A percentile compares a stretch with the other conserved stretches of the same genome.
Conservation (phyloP, 495 filamentous ascomycete genomes). For the Aspergillus affinis region DNA sequence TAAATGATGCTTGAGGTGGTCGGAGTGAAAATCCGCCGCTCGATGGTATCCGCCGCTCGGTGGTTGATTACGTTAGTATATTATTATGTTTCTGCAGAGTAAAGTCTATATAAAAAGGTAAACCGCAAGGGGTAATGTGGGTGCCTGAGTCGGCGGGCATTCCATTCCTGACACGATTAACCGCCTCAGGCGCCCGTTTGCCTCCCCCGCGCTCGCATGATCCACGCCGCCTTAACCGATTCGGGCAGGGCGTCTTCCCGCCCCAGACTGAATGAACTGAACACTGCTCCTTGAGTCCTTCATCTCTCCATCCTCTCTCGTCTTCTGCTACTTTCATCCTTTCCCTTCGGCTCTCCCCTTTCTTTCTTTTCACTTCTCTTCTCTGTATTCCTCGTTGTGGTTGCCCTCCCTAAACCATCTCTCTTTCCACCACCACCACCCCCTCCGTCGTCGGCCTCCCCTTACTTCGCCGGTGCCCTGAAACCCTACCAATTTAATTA, state of each 20-base stretch:
- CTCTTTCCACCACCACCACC: not conserved
- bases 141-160: not conserved
- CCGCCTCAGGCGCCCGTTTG: constrained; percentile 22
- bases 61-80: too few relatives aligned
- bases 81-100: too few relatives aligned
- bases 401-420: not conserved
- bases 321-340: constrained; percentile 2
- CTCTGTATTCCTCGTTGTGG: constrained; percentile 1
- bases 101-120: not conserved
- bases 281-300: constrained; percentile 11
- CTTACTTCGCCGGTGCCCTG: constrained; percentile 6
- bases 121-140: not conserved
- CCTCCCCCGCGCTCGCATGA: constrained; percentile 50
- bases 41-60: too few relatives aligned
- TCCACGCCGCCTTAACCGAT: constrained; percentile 28
- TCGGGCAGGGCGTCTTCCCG: constrained; percentile 23
- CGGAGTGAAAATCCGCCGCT: too few relatives aligned
- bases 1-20: too few relatives aligned
- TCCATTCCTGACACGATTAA: constrained; percentile 1
- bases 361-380: constrained; percentile 3
- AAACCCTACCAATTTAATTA: constrained; percentile 7
- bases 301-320: constrained; percentile 10
- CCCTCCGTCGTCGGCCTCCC: not conserved
- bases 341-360: constrained; percentile 9
- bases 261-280: constrained; percentile 18